Conservation (phyloP, 495 filamentous ascomycete genomes). For the Lindgomyces ingoldianus region DNA sequence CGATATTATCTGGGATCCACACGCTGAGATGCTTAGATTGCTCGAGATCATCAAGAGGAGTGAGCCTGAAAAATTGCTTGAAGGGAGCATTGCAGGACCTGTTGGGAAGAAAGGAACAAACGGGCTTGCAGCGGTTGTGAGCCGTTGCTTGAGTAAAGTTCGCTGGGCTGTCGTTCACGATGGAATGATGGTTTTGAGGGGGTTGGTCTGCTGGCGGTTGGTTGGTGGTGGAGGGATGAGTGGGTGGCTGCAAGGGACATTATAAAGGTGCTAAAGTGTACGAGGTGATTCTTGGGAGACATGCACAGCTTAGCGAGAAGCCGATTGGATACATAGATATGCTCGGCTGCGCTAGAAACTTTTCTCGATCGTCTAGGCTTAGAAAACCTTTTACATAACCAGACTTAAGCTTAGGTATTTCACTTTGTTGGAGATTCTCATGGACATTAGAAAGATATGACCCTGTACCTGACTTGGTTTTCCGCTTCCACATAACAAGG, state of each 20-base stretch:
- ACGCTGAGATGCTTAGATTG: slow-evolving; percentile 47
- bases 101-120: slow-evolving; percentile 40
- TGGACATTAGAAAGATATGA: no score
- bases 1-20: slow-evolving; percentile 48
- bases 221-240: slow-evolving; percentile 25
- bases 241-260: not conserved
- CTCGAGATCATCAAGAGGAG: slow-evolving; percentile 42
- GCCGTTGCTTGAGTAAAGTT: slow-evolving; percentile 54
- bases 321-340: no score
- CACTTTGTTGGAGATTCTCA: no score
- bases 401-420: no score
- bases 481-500: no score
- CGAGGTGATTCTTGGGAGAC: no score
- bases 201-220: slow-evolving; percentile 40
- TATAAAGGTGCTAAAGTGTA: not conserved
- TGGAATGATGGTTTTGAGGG: slow-evolving; percentile 55
- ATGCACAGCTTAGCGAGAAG: no score
- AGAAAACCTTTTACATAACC: no score
- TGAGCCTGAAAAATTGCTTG: slow-evolving; percentile 36
- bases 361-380: no score
- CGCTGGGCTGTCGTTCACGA: slow-evolving; percentile 61
- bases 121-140: slow-evolving; percentile 52
- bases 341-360: no score
- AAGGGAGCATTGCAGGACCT: slow-evolving; percentile 8
- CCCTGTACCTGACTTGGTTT: no score